Percentiles rank a stretch among this genome's conserved stretches.
Conservation (phyloP, 1,139 yeast species). For the Yamadazyma mexicana region DNA sequence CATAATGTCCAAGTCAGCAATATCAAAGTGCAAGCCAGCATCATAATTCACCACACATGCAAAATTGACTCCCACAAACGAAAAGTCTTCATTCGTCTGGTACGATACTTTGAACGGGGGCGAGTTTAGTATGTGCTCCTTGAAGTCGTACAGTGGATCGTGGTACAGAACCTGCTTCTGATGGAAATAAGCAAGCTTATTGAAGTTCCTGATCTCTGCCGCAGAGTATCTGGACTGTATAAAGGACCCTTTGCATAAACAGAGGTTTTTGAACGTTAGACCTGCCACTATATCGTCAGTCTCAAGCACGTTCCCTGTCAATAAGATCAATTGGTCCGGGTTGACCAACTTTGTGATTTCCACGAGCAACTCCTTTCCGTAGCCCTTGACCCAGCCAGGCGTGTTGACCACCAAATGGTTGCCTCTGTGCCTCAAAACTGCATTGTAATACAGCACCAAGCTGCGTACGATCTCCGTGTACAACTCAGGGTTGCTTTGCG, state of each 20-base stretch:
- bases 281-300: conserved; percentile 24
- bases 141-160: conserved; percentile 47
- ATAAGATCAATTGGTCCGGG: conserved; percentile 56
- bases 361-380: conserved; percentile 67
- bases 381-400: conserved; percentile 94
- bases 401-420: conserved; percentile 67
- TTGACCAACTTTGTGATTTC: conserved; percentile 44
- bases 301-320: conserved; percentile 28
- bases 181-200: conserved; percentile 57
- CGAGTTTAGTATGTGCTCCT: conserved; percentile 40
- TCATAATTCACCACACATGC: conserved; percentile 39
- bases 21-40: conserved; percentile 22
- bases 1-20: conserved; percentile 40
- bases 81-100: conserved; percentile 18
- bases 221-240: conserved; percentile 44
- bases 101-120: conserved; percentile 56
- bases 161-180: conserved; percentile 18
- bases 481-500: conserved; percentile 64
- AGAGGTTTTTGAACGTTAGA: conserved; percentile 21
- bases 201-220: conserved; percentile 52
- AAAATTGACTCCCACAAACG: conserved; percentile 36
- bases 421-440: conserved; percentile 25
- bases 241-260: conserved; percentile 29
- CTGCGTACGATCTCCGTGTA: conserved; percentile 50
- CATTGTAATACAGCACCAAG: conserved; percentile 37